Evolutionary conservation across 2,329 filamentous ascomycete genomes (phyloP).

Genomic region (Colletotrichum tabaci): DNA sequence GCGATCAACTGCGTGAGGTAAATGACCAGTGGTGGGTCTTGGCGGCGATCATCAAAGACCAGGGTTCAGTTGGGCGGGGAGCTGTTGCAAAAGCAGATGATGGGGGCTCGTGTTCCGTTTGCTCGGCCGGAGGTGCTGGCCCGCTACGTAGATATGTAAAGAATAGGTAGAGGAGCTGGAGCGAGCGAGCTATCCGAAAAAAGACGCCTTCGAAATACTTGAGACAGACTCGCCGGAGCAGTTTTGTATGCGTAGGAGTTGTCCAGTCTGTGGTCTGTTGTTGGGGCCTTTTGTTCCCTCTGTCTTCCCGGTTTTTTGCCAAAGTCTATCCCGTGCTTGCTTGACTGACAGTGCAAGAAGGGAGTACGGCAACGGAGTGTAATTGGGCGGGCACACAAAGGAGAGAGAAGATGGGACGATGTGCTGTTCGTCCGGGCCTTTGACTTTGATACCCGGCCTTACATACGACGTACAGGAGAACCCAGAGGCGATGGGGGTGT

Average conservation of each 20-base stretch:
- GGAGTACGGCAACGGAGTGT: slow-evolving; percentile 4
- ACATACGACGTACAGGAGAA: background rate
- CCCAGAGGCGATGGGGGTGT: slow-evolving; percentile 9
- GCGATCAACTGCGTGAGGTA: slow-evolving; percentile 42
- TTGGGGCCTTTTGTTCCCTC: slow-evolving; percentile 16
- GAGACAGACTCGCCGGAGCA: slow-evolving; percentile 1
- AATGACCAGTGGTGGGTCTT: slow-evolving; percentile 43
- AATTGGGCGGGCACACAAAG: slow-evolving; percentile 28
- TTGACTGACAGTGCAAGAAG: slow-evolving; percentile 20
- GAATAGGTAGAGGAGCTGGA: background rate
- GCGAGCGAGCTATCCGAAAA: background rate
- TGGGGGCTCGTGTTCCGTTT: slow-evolving; percentile 1
- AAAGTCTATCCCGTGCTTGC: slow-evolving; percentile 35
- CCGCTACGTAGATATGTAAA: background rate
- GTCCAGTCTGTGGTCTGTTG: slow-evolving; percentile 34
- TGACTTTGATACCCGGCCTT: slow-evolving; percentile 32
- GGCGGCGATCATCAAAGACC: slow-evolving; percentile 43
- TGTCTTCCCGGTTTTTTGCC: slow-evolving; percentile 1
- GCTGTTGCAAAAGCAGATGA: slow-evolving; percentile 11
- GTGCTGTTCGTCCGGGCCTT: slow-evolving; percentile 37
- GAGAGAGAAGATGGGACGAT: slow-evolving; percentile 33
- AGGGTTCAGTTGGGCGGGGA: slow-evolving; percentile 23
- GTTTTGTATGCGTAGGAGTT: slow-evolving; percentile 17
- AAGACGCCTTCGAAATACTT: background rate
- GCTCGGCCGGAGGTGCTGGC: background rate